phyloP scores from a whole-genome alignment of 2,329 filamentous ascomycete species.

The Cordyceps fumosorosea region DNA sequence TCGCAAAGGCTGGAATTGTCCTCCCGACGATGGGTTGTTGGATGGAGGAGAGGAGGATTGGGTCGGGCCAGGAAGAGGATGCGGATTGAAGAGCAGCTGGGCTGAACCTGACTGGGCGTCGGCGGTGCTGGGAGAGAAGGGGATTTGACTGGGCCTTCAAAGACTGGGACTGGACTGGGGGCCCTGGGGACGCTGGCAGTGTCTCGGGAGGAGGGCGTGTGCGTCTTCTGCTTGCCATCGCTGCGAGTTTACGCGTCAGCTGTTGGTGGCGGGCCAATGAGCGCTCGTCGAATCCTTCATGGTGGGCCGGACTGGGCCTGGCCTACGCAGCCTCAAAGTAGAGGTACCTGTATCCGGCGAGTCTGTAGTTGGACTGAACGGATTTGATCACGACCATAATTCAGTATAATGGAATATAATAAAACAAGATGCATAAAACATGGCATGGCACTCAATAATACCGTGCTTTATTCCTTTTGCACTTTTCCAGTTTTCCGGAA shows the following conservation, averaged over 20 bases:
- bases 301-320: constrained; percentile 7
- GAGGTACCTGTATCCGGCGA: not conserved
- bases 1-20: constrained; percentile 5
- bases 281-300: not conserved
- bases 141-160: not conserved
- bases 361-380: not conserved
- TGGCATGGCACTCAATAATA: no score
- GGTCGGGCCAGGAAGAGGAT: not conserved
- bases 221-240: constrained; percentile 14
- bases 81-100: constrained; percentile 8
- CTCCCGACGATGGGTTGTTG: constrained; percentile 9
- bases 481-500: no score
- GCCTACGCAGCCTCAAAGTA: constrained; percentile 15
- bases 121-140: not conserved
- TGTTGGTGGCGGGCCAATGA: constrained; percentile 22
- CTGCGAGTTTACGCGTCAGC: constrained; percentile 26
- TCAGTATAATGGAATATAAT: not conserved
- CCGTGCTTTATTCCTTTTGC: no score
- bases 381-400: not conserved
- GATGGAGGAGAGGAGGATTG: constrained; percentile 1
- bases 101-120: not conserved
- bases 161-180: not conserved
- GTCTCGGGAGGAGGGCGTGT: constrained; percentile 14
- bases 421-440: no score
- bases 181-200: not conserved